Percentiles rank a stretch among this genome's conserved stretches.
Evolutionary conservation across 495 filamentous ascomycete genomes (phyloP).

Genomic region (Podospora bellae-mahoneyi): DNA sequence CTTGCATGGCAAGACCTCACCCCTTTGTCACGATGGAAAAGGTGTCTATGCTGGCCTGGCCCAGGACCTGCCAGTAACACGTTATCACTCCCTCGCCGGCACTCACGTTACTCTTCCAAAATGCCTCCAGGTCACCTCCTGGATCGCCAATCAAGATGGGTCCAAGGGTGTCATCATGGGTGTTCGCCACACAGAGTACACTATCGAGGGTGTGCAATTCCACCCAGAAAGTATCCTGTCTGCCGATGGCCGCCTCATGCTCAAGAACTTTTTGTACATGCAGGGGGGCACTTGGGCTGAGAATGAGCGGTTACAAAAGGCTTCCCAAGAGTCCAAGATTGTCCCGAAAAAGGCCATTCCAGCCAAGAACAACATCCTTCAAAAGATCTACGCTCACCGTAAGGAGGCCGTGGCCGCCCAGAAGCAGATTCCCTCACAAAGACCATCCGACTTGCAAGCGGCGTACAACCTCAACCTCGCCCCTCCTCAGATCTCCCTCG

Average conservation of each 20-base stretch:
- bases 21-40: constrained; percentile 79
- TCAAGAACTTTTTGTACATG: constrained; percentile 86
- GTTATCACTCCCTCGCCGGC: constrained; percentile 95
- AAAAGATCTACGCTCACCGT: constrained; percentile 86
- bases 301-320: constrained; percentile 56
- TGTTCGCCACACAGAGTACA: constrained; percentile 83
- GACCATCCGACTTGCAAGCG: constrained; percentile 81
- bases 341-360: constrained; percentile 29
- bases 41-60: constrained; percentile 79
- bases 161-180: constrained; percentile 90
- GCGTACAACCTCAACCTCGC: constrained; percentile 78
- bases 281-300: constrained; percentile 87
- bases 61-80: constrained; percentile 78
- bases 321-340: constrained; percentile 24
- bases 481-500: constrained; percentile 81
- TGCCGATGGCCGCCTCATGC: constrained; percentile 79
- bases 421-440: constrained; percentile 79
- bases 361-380: constrained; percentile 81
- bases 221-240: constrained; percentile 97
- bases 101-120: constrained; percentile 85
- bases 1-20: constrained; percentile 93
- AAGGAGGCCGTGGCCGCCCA: constrained; percentile 73
- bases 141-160: constrained; percentile 63
- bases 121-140: constrained; percentile 87
- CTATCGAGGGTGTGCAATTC: constrained; percentile 93